Base-by-base conservation (phyloP, 2,329 filamentous ascomycete genomes). In the Trichoderma atroviride region DNA sequence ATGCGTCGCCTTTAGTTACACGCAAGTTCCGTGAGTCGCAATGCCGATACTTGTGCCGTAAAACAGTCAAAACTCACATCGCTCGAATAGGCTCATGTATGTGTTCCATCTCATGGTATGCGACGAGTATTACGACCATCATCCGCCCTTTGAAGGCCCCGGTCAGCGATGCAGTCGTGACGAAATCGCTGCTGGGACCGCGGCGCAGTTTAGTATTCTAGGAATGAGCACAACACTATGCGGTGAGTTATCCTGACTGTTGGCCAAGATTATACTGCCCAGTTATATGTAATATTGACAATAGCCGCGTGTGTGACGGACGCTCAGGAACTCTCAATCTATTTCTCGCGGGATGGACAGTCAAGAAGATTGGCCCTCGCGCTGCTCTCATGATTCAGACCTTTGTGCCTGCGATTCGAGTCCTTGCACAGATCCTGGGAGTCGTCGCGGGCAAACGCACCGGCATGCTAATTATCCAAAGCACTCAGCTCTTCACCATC, bases 31-130 rank as follows among this genome's bases (percentile, higher is more conserved):
- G 83, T 84, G 75, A 71, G 83, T 16, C 50, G 53, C 31, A 22
- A 6, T 22, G 16, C 37, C 33, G 22, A 22, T 5, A 19, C 19
- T 1, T 22, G 2, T 27, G 11, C 11, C 2, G 4, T 35, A 1
- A 33, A 33, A 4, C 5, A 19, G n/a, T 4, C 14, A 16, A 3
- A 55, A 31, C 70, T 74, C 33, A 77, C 43, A 5, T 0, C 31
- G n/a, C 7, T 43, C 1, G 22, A 5, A 9, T 14, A 82, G 83
- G 4, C 78, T 86, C 5, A 79, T 91, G 57, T 91, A 90, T 77
- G 88, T 90, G 29, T 92, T 92, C 73, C 88, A 89, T 69, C 76
- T 91, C 1, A 92, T 92, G 89, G 88, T 88, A 61, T 93, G 91
- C 78, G 88, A 92, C 67, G 84, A 86, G 63, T 93, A 88, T 76